phyloP scores from a whole-genome alignment of 1,284 basidiomycete genomes.

The Fomes fomentarius region DNA sequence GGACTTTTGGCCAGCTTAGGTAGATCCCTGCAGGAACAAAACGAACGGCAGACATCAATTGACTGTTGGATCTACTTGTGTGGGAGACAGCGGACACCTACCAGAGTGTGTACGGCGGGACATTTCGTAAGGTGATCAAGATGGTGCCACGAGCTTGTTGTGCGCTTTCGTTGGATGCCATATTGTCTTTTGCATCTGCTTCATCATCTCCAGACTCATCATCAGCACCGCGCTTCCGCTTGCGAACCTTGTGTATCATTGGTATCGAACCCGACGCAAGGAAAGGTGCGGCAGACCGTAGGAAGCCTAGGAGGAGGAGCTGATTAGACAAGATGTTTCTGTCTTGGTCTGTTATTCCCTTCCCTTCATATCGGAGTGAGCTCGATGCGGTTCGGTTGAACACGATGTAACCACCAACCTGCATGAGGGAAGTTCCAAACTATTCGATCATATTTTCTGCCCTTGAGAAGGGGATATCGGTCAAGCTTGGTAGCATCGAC shows the following conservation, averaged over 20 bases:
- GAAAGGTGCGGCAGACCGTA: constrained; percentile 72
- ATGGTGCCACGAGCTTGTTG: constrained; percentile 57
- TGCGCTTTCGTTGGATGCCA: no score
- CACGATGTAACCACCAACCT: constrained; percentile 53
- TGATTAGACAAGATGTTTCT: constrained; percentile 95
- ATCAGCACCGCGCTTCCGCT: constrained; percentile 49
- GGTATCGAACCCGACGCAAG: constrained; percentile 65
- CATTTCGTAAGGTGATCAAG: constrained; percentile 89
- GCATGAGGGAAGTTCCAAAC: constrained; percentile 98
- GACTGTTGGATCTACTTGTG: not conserved
- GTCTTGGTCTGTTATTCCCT: constrained; percentile 93
- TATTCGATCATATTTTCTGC: constrained; percentile 74
- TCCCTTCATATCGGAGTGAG: constrained; percentile 55
- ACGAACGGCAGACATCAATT: not conserved
- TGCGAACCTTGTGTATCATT: constrained; percentile 41
- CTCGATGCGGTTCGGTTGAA: not conserved
- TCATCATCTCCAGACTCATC: constrained; percentile 37
- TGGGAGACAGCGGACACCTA: constrained; percentile 35
- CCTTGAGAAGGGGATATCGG: constrained; percentile 56
- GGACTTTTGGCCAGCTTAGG: constrained; percentile 81
- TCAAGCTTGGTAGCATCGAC: constrained; percentile 86
- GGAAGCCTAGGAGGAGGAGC: constrained; percentile 82
- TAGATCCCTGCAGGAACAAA: constrained; percentile 61
- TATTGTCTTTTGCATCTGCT: constrained; percentile 34
- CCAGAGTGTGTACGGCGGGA: constrained; percentile 90